A percentile compares a stretch with the other conserved stretches of the same genome.
Evolutionary conservation across 345 rosid genomes (phyloP).

Genomic region (Eucalyptus cloeziana): DNA sequence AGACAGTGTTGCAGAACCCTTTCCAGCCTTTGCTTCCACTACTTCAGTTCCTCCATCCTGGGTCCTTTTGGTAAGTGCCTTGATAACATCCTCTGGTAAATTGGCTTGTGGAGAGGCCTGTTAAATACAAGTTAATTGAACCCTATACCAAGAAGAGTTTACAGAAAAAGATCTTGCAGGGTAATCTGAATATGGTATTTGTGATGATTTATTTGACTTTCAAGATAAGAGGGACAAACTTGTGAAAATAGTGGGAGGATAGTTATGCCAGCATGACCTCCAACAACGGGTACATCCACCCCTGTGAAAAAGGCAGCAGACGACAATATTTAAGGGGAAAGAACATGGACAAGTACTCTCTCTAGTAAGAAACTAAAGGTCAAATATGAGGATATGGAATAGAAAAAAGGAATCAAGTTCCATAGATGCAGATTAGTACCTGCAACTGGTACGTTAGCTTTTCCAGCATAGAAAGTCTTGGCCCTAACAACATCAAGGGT

Average conservation of each 20-base stretch:
- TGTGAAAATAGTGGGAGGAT: slow-evolving; percentile 81
- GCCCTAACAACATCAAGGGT: slow-evolving; percentile 78
- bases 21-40: slow-evolving; percentile 89
- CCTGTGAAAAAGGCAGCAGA: slow-evolving; percentile 14
- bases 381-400: not conserved
- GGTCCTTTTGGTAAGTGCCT: slow-evolving; percentile 70
- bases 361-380: not conserved
- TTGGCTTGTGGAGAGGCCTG: slow-evolving; percentile 80
- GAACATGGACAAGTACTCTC: fast-evolving
- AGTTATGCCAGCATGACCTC: slow-evolving; percentile 84
- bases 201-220: not conserved
- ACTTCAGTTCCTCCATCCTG: slow-evolving; percentile 96
- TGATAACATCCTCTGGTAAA: slow-evolving; percentile 41
- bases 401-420: not conserved
- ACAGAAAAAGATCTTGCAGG: not conserved
- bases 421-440: slow-evolving; percentile 3
- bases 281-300: slow-evolving; percentile 75
- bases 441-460: slow-evolving; percentile 39
- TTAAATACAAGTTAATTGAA: not conserved
- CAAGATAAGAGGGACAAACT: slow-evolving; percentile 4
- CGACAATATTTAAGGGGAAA: not conserved
- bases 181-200: not conserved
- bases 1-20: slow-evolving; percentile 83
- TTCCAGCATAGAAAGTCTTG: slow-evolving; percentile 65
- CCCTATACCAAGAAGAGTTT: not conserved